These are phyloP conservation scores for Xylaria intraflava DNA, from an alignment of 495 filamentous ascomycete species.

Conservation along the genomic window DNA sequence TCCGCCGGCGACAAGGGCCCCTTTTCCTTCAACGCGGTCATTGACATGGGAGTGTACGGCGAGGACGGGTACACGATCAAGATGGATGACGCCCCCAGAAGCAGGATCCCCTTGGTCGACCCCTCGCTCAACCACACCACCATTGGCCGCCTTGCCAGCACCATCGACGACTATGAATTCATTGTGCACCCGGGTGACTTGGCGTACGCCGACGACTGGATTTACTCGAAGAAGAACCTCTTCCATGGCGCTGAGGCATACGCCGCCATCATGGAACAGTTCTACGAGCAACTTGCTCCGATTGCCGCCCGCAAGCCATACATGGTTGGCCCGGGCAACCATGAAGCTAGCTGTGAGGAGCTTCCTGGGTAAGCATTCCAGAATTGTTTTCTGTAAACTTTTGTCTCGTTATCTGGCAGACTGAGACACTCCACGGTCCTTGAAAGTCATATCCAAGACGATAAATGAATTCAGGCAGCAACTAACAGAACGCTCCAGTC, in stretches of 20 bases:
- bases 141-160: constrained; percentile 49
- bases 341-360: constrained; percentile 39
- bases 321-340: constrained; percentile 41
- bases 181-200: constrained; percentile 52
- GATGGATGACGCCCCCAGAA: constrained; percentile 42
- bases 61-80: constrained; percentile 50
- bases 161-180: constrained; percentile 53
- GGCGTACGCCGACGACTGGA: constrained; percentile 46
- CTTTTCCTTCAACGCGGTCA: constrained; percentile 37
- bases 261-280: constrained; percentile 39
- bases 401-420: not conserved
- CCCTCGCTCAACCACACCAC: constrained; percentile 58
- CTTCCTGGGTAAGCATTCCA: constrained; percentile 20
- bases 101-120: constrained; percentile 44
- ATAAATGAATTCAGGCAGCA: not conserved
- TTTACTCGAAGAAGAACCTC: constrained; percentile 33
- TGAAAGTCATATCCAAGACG: no score
- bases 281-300: constrained; percentile 38
- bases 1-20: constrained; percentile 36
- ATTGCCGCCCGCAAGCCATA: constrained; percentile 38
- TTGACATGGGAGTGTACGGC: constrained; percentile 47
- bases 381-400: not conserved
- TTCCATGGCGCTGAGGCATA: constrained; percentile 37
- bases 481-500: constrained; percentile 11
- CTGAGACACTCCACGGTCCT: no score